These are phyloP conservation scores for Graphilbum ipis-grandicollis DNA, from an alignment of 2,329 filamentous ascomycete genomes.

Conservation along the genomic window DNA sequence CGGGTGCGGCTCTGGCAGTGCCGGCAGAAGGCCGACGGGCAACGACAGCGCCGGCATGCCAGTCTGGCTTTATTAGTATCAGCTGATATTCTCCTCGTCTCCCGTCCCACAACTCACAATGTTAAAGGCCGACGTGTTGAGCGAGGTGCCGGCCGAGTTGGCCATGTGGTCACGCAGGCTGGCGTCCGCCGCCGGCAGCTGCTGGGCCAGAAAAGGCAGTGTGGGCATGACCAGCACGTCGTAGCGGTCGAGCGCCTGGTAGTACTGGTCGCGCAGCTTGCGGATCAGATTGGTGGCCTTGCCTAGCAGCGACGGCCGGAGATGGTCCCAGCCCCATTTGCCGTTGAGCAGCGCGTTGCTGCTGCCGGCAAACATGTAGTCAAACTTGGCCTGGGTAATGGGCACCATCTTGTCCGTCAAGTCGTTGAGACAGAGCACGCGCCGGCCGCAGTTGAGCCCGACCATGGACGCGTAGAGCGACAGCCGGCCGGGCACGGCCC, in stretches of 20 bases:
- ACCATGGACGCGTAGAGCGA: constrained; percentile 17
- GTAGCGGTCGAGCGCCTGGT: constrained; percentile 14
- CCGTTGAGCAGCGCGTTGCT: constrained; percentile 20
- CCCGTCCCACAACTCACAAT: too few relatives aligned
- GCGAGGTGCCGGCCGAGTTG: constrained; percentile 1
- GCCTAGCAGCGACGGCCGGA: constrained; percentile 17
- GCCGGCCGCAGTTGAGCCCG: constrained; percentile 11
- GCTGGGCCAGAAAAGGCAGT: constrained; percentile 7
- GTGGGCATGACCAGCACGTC: constrained; percentile 24
- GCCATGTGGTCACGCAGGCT: constrained; percentile 5
- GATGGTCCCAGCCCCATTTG: constrained; percentile 18
- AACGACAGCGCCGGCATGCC: constrained; percentile 7
- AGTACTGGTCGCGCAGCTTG: constrained; percentile 19
- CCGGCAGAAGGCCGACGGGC: constrained; percentile 7
- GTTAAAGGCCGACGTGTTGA: constrained; percentile 8
- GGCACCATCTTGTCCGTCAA: constrained; percentile 6
- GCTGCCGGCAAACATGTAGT: constrained; percentile 4
- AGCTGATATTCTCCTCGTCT: too few relatives aligned
- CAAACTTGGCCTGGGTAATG: constrained; percentile 3
- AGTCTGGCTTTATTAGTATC: neutral
- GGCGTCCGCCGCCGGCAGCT: constrained; percentile 5
- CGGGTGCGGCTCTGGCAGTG: constrained; percentile 4
- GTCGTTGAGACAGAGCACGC: constrained; percentile 10
- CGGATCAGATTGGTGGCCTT: constrained; percentile 22
- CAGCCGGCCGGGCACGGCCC: constrained; percentile 13